phyloP scores from a whole-genome alignment of 805 yeast species.

The Ogataea minuta region DNA sequence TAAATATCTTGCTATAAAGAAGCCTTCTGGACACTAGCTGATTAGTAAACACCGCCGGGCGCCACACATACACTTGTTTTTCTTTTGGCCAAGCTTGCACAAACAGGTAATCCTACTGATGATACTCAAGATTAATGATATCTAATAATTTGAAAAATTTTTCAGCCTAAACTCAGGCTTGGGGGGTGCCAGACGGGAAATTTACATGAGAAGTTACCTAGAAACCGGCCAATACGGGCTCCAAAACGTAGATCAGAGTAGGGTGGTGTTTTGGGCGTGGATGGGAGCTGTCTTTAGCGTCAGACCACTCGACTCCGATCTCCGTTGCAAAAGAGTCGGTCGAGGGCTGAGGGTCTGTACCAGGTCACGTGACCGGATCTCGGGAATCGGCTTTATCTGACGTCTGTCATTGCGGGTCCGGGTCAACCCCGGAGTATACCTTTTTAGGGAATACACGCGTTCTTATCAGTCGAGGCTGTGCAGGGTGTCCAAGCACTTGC shows the following conservation, averaged over 20 bases:
- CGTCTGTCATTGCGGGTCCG: neutral
- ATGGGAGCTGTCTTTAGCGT: no score
- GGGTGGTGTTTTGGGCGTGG: no score
- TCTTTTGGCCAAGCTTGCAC: slow-evolving; percentile 9
- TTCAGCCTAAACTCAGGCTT: slow-evolving; percentile 1
- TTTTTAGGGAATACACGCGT: neutral
- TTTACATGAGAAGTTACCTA: slow-evolving; percentile 1
- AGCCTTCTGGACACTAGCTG: slow-evolving; percentile 1
- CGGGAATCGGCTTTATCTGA: no score
- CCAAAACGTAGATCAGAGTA: no score
- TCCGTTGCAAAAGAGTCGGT: slow-evolving; percentile 8
- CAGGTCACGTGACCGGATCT: slow-evolving; percentile 8
- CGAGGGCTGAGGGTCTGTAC: slow-evolving; percentile 1
- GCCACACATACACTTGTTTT: slow-evolving; percentile 12
- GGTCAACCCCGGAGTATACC: slow-evolving; percentile 4
- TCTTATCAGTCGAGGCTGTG: slow-evolving; percentile 7
- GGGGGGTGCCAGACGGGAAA: neutral
- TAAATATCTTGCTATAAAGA: slow-evolving; percentile 24
- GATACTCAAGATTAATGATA: slow-evolving; percentile 1
- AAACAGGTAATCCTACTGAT: slow-evolving; percentile 3
- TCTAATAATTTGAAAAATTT: slow-evolving; percentile 11
- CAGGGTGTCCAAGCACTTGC: slow-evolving; percentile 28
- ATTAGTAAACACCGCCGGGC: slow-evolving; percentile 4
- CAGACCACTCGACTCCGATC: neutral
- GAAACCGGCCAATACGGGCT: neutral